phyloP scores from a whole-genome alignment of 345 rosid genomes.

The Rhodomyrtus tomentosa region DNA sequence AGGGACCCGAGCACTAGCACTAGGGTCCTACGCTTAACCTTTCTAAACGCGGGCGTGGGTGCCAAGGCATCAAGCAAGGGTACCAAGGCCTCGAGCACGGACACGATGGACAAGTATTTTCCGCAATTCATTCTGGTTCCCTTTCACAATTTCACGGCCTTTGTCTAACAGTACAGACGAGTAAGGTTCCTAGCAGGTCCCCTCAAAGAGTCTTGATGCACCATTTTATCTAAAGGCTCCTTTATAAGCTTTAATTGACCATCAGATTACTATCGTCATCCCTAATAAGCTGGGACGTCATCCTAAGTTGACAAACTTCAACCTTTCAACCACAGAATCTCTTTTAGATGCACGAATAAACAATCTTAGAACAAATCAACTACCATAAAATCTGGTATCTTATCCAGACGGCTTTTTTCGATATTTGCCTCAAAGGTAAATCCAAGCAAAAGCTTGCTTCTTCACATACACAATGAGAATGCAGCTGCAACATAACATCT shows the following conservation, averaged over 20 bases:
- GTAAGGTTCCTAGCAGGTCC: background rate
- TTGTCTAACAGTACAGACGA: background rate
- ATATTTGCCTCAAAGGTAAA: background rate
- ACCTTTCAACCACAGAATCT: background rate
- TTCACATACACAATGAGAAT: background rate
- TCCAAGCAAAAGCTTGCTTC: background rate
- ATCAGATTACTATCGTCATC: background rate
- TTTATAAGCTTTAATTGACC: background rate
- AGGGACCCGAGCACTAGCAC: background rate
- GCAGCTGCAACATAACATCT: background rate
- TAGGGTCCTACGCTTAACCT: background rate
- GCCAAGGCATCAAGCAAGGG: too few relatives aligned
- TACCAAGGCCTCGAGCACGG: too few relatives aligned
- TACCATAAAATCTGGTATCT: background rate
- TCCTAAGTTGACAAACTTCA: background rate
- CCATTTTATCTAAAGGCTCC: background rate
- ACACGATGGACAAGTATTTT: too few relatives aligned
- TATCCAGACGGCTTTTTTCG: too few relatives aligned
- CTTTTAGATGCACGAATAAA: background rate
- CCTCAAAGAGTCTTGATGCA: background rate
- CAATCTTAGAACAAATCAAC: background rate
- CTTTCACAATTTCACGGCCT: too few relatives aligned
- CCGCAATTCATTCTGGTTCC: too few relatives aligned
- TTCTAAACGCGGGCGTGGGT: too few relatives aligned
- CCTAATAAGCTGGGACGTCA: background rate